Base-by-base conservation (phyloP, 345 rosid genomes). In the Bruguiera parviflora region DNA sequence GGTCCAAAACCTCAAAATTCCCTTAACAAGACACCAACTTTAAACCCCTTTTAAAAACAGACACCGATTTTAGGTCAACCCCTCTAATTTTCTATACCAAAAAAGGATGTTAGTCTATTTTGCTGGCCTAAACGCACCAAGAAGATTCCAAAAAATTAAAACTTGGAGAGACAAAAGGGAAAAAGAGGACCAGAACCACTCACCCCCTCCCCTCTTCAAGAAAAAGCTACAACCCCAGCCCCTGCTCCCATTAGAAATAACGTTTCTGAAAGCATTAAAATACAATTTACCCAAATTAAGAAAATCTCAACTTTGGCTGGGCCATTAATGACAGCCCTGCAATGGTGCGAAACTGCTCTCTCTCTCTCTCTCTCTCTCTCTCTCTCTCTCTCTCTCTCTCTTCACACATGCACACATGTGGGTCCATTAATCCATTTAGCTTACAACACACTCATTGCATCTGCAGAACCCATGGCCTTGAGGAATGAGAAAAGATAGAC, bases 361-460 rank as follows among this genome's bases (percentile, higher is more conserved):
- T 33, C 37, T 33, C 9, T 7, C 22, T 25, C 25, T 24, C 59
- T 56, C 15, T 33, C 8, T 33, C 39, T 6, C 8, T 35, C 21
- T 53, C 20, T 20, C 56, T 4, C 21, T n/a, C n/a, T n/a, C n/a
- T 53, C 28, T 25, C 28, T 24, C 16, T 8, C 33, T 58, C 53
- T 4, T 5, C 16, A 66, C 81, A 74, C 85, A 80, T 79, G 75
- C 76, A 77, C 46, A 22, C 80, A 77, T 68, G 92, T 85, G 93
- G 96, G 89, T 69, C 80, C 94, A 35, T 67, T 68, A 70, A 35
- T 69, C 80, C 94, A 31, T 67, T 68, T 68, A 32, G 80, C 92
- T 84, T 82, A 63, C 64, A 78, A 79, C 89, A 80, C 73, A 84
- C 88, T 86, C 96, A 82, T 87, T 81, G 77, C 80, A 70, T 53